These are phyloP conservation scores for Termitomyces bulborhizus DNA, from an alignment of 768 basidiomycete genomes.

Conservation along the genomic window DNA sequence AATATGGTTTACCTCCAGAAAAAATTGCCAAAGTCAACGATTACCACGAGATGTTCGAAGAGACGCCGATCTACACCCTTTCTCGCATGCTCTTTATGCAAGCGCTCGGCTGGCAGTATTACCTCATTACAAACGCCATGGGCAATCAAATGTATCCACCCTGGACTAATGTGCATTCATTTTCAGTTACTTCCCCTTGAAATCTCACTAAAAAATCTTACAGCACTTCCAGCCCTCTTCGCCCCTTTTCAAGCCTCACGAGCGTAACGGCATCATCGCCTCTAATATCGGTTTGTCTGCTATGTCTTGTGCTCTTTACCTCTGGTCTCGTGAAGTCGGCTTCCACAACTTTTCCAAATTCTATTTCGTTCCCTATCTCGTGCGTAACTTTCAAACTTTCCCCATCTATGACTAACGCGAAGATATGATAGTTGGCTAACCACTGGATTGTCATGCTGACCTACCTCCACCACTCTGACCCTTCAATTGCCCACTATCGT, in stretches of 20 bases:
- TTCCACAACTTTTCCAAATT: conserved; percentile 32
- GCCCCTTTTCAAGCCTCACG: conserved; percentile 42
- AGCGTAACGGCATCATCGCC: conserved; percentile 37
- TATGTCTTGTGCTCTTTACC: conserved; percentile 34
- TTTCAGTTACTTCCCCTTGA: too few species aligned
- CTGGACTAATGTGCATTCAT: conserved; percentile 30
- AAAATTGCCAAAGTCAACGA: conserved; percentile 28
- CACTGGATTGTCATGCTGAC: conserved; percentile 61
- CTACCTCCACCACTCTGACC: conserved; percentile 57
- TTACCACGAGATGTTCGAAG: conserved; percentile 49
- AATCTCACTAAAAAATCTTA: neutral
- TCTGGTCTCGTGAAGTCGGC: conserved; percentile 34
- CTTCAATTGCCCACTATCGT: conserved; percentile 49
- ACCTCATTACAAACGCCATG: conserved; percentile 43
- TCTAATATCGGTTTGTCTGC: conserved; percentile 41
- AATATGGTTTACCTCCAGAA: conserved; percentile 39
- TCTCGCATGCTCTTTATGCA: conserved; percentile 44
- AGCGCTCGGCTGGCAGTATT: conserved; percentile 44
- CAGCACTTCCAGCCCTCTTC: conserved; percentile 48
- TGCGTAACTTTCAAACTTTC: conserved; percentile 15
- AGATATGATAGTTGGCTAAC: conserved; percentile 29
- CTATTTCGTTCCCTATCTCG: conserved; percentile 49
- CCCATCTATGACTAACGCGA: neutral
- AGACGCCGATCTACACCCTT: conserved; percentile 46
- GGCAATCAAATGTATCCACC: conserved; percentile 40